Evolutionary conservation across 78 protist species (phyloP).

Genomic region (Dictyostelium brefeldianum): DNA sequence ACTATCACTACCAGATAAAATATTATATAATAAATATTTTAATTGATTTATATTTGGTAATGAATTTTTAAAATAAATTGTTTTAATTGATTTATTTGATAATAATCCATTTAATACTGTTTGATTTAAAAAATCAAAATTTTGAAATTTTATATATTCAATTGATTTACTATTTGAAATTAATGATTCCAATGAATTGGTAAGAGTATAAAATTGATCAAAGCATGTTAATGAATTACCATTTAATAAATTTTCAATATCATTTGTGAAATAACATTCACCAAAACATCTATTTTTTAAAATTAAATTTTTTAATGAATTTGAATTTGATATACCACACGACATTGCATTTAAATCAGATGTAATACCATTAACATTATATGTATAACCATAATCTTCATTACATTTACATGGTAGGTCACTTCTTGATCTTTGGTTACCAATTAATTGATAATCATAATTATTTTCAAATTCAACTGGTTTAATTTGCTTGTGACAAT

Average conservation of each 20-base stretch:
- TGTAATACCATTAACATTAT: neutral
- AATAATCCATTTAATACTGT: neutral
- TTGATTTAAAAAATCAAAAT: neutral
- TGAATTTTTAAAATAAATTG: conserved; percentile 2
- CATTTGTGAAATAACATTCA: neutral
- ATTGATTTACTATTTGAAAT: neutral
- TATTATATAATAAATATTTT: neutral
- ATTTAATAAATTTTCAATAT: no score
- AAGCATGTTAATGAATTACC: neutral
- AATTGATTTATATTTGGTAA: neutral
- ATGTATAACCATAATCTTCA: neutral
- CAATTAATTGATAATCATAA: neutral
- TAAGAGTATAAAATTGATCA: neutral
- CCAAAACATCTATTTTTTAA: conserved; percentile 6
- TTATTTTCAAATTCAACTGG: neutral
- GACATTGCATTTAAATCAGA: conserved; percentile 6
- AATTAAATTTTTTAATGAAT: neutral
- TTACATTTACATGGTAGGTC: conserved; percentile 1
- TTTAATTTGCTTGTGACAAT: neutral
- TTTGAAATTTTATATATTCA: neutral
- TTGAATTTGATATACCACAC: neutral
- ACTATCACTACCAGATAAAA: neutral
- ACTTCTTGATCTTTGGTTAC: neutral
- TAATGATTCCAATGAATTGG: neutral
- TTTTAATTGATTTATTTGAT: neutral